A percentile compares a stretch with the other conserved stretches of the same genome.
Evolutionary conservation across 2,329 filamentous ascomycete species (phyloP).

Genomic region (Rutstroemia sp.): DNA sequence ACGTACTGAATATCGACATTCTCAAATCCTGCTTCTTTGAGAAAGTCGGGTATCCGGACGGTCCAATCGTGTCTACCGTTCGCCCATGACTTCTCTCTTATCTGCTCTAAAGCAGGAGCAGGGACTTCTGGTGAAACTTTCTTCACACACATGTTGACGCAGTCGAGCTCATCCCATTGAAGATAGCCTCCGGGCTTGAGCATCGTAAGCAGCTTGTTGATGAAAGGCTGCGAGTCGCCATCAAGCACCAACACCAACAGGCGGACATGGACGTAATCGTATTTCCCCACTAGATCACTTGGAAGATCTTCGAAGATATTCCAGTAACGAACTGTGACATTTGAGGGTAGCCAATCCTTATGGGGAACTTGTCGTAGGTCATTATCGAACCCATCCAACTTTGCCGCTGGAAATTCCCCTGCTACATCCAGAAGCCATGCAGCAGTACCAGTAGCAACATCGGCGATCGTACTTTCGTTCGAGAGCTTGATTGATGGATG

Average conservation of each 20-base stretch:
- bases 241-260: not conserved
- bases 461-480: not conserved
- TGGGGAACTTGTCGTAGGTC: not conserved
- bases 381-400: not conserved
- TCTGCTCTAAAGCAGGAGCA: not conserved
- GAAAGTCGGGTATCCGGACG: not conserved
- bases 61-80: not conserved
- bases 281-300: not conserved
- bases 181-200: not conserved
- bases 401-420: not conserved
- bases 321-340: not conserved
- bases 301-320: not conserved
- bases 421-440: conserved; percentile 1
- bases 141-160: not conserved
- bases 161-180: conserved; percentile 2
- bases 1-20: not conserved
- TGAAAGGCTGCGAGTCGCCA: not conserved
- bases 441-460: not conserved
- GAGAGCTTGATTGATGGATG: not conserved
- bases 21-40: not conserved
- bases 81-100: not conserved
- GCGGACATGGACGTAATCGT: not conserved
- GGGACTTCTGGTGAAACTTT: not conserved
- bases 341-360: not conserved
- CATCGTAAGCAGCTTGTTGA: not conserved